These are phyloP conservation scores for Sporothrix euskadiensis DNA, from an alignment of 2,329 filamentous ascomycete genomes.

Conservation along the genomic window DNA sequence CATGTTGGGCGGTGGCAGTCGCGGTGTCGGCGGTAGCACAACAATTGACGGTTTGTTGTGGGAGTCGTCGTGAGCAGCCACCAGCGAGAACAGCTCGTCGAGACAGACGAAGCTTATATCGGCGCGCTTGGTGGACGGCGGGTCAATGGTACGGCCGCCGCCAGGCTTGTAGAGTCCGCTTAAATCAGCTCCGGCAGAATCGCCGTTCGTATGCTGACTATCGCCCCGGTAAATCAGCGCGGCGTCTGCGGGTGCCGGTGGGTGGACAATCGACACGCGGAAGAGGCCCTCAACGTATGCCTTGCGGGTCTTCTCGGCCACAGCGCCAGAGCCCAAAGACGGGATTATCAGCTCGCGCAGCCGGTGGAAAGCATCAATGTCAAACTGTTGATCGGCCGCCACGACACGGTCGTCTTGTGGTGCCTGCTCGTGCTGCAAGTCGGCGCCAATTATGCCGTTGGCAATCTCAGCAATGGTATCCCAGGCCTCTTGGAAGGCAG, in stretches of 20 bases:
- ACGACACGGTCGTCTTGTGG: slow-evolving; percentile 47
- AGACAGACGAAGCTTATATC: slow-evolving; percentile 79
- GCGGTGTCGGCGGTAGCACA: slow-evolving; percentile 50
- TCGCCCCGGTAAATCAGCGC: slow-evolving; percentile 55
- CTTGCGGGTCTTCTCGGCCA: slow-evolving; percentile 67
- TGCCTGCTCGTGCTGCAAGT: slow-evolving; percentile 52
- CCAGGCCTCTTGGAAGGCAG: slow-evolving; percentile 65
- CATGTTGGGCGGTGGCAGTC: slow-evolving; percentile 36
- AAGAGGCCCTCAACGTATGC: slow-evolving; percentile 77
- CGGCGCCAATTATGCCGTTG: slow-evolving; percentile 68
- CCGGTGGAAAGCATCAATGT: slow-evolving; percentile 70
- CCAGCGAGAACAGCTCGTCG: slow-evolving; percentile 73
- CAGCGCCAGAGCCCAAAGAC: slow-evolving; percentile 63
- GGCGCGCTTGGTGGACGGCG: slow-evolving; percentile 63
- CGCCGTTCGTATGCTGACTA: slow-evolving; percentile 41
- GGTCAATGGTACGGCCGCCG: slow-evolving; percentile 70
- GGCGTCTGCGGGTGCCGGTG: slow-evolving; percentile 57
- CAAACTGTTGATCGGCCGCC: slow-evolving; percentile 72
- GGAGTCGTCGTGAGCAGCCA: slow-evolving; percentile 47
- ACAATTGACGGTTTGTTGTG: slow-evolving; percentile 41
- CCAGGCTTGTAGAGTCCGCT: slow-evolving; percentile 64
- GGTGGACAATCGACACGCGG: slow-evolving; percentile 76
- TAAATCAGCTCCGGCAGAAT: slow-evolving; percentile 42
- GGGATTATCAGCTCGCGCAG: slow-evolving; percentile 74
- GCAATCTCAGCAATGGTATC: slow-evolving; percentile 63